Conservation (phyloP, 257 asterid species). For the Lithospermum erythrorhizon region DNA sequence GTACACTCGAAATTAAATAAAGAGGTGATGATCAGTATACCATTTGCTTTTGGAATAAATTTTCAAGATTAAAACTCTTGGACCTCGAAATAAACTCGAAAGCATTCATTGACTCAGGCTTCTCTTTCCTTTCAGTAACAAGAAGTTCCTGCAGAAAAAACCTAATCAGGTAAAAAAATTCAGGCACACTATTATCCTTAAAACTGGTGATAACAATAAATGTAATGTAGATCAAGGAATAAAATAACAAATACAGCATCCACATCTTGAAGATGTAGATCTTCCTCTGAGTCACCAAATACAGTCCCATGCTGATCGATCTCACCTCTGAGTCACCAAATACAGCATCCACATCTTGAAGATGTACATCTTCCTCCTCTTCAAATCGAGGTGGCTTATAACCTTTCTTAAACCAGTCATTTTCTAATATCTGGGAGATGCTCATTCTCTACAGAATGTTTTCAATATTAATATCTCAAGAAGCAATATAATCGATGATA, state of each 20-base stretch:
- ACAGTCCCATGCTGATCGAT: conserved; percentile 2
- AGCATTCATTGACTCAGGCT: conserved; percentile 76
- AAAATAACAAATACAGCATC: conserved; percentile 41
- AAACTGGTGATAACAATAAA: background rate
- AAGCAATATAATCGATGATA: background rate
- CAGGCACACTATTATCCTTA: background rate
- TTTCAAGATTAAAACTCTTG: conserved; percentile 65
- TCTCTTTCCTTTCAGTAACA: conserved; percentile 59
- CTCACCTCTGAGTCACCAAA: conserved; percentile 55
- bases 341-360: conserved; percentile 66
- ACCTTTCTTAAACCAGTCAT: conserved; percentile 72
- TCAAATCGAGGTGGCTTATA: conserved; percentile 55
- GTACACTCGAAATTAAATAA: background rate
- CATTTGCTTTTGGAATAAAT: conserved; percentile 54
- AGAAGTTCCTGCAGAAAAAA: conserved; percentile 43
- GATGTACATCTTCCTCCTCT: conserved; percentile 53
- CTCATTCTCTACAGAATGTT: conserved; percentile 47
- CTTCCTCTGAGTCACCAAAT: no score
- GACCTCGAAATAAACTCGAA: conserved; percentile 78
- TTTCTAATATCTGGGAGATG: conserved; percentile 52
- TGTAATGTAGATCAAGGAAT: background rate
- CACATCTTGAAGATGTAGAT: conserved; percentile 57
- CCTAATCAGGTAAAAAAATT: no score
- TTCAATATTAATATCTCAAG: conserved; percentile 2
- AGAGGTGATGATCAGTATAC: conserved; percentile 17